Base-by-base conservation (phyloP, 495 filamentous ascomycete species). In the Collariella sp. region DNA sequence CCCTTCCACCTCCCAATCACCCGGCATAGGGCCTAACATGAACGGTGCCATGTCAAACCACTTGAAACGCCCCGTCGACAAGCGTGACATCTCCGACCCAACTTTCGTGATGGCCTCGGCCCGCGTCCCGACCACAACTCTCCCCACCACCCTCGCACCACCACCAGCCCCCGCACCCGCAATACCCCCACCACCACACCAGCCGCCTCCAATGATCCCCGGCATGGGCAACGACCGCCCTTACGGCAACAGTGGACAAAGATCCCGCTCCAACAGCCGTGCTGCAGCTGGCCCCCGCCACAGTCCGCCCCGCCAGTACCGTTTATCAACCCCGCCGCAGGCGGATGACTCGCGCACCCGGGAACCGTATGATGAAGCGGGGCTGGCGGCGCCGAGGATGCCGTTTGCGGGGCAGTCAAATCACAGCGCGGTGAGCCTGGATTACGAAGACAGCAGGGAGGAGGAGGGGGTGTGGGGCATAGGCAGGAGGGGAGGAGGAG, bases 11-110 rank as follows among this genome's bases (percentile, higher is more conserved):
- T 63, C 79, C 19, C 73, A 79, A 11, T 78, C 72, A 22, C 72
- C 76, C 1, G 61, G 69, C 26, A 56, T 65, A 29, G 62, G 56
- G 0, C 45, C 62, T n/a, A n/a, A n/a, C 2, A 49, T 35, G 1
- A 50, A 58, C 33, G 38, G 60, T 3, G 51, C 10, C 31, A 39
- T 62, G n/a, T 60, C 67, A 22, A 65, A 64, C 31, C 20, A 74
- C 67, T 50, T 59, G 36, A 93, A 89, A 72, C 80, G 80, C 35
- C 72, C 79, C 0, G 72, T 93, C 44, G 83, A 81, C 60, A 89
- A 91, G 62, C 72, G 77, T 33, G 80, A 85, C 24, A 94, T 96
- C 36, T 91, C 88, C 3, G 89, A 93, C 58, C 89, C 89, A 0
- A 86, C 79, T 0, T 85, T 95, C 52, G 67, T 91, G n/a, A 86